Conservation (phyloP, 2,329 filamentous ascomycete genomes). For the Trichoderma endophyticum region DNA sequence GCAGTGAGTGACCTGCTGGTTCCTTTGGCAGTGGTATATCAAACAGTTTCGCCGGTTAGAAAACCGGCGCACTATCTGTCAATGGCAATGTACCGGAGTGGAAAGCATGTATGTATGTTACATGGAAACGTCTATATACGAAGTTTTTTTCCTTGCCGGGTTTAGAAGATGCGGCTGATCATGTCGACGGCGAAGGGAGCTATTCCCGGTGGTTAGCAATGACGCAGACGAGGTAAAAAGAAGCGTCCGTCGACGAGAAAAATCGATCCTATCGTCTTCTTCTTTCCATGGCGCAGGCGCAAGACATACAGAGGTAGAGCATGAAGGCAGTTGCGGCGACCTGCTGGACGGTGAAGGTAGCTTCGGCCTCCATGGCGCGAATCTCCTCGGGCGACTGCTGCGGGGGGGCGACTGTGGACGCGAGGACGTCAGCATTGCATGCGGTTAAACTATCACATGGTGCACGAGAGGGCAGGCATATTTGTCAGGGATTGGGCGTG, state of each 20-base stretch:
- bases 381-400: conserved; percentile 69
- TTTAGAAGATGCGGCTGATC: conserved; percentile 43
- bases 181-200: conserved; percentile 59
- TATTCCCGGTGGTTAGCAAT: conserved; percentile 27
- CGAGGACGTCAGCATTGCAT: conserved; percentile 4
- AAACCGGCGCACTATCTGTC: neutral
- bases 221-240: neutral
- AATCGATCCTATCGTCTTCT: neutral
- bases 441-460: neutral
- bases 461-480: neutral
- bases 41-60: neutral
- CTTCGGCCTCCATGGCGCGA: conserved; percentile 64
- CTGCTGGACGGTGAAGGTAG: conserved; percentile 63
- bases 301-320: conserved; percentile 70
- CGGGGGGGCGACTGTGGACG: conserved; percentile 62
- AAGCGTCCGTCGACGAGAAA: neutral
- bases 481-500: neutral
- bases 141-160: neutral
- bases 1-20: neutral
- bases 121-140: neutral
- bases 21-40: neutral
- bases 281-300: neutral
- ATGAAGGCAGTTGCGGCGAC: conserved; percentile 63
- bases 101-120: neutral
- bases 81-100: neutral